phyloP scores from a whole-genome alignment of 1,139 yeast species.

The Geotrichum aggregatum region DNA sequence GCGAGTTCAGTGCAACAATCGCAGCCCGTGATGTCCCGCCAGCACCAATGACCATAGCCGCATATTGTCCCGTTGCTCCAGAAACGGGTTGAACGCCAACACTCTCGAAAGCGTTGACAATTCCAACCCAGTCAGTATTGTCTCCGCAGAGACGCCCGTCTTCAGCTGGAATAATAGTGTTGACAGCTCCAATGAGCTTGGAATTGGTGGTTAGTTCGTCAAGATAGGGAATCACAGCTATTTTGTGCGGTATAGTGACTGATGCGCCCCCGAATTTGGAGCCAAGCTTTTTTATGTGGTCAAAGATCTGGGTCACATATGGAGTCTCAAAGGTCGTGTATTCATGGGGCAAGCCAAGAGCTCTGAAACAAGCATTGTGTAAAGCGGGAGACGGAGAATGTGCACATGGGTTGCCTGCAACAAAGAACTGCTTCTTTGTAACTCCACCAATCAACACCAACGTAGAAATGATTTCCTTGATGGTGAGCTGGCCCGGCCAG shows the following conservation, averaged over 20 bases:
- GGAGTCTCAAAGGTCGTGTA: constrained; percentile 67
- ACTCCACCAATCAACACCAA: constrained; percentile 58
- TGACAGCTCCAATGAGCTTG: constrained; percentile 79
- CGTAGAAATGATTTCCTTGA: constrained; percentile 55
- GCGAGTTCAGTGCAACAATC: constrained; percentile 69
- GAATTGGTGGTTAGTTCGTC: constrained; percentile 66
- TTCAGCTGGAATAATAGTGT: constrained; percentile 65
- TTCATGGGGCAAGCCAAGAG: constrained; percentile 71
- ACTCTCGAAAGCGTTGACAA: constrained; percentile 59
- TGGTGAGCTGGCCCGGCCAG: constrained; percentile 69
- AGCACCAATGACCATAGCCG: constrained; percentile 72
- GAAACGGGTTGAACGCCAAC: constrained; percentile 54
- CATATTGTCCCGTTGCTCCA: constrained; percentile 21
- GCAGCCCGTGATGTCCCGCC: constrained; percentile 99
- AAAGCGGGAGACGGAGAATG: constrained; percentile 86
- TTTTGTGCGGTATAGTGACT: constrained; percentile 83
- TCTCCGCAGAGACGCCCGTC: constrained; percentile 66
- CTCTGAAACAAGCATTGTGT: constrained; percentile 71
- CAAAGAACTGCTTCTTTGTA: constrained; percentile 56
- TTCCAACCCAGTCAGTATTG: constrained; percentile 95
- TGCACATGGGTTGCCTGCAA: constrained; percentile 76
- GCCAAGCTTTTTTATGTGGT: constrained; percentile 47
- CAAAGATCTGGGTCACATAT: constrained; percentile 50
- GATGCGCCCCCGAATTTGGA: constrained; percentile 79
- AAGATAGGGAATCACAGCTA: constrained; percentile 67